Evolutionary conservation across 495 filamentous ascomycete species (phyloP), one percentile per base, ranked within the genome.

Genomic region (Penicillium flavigenum): DNA sequence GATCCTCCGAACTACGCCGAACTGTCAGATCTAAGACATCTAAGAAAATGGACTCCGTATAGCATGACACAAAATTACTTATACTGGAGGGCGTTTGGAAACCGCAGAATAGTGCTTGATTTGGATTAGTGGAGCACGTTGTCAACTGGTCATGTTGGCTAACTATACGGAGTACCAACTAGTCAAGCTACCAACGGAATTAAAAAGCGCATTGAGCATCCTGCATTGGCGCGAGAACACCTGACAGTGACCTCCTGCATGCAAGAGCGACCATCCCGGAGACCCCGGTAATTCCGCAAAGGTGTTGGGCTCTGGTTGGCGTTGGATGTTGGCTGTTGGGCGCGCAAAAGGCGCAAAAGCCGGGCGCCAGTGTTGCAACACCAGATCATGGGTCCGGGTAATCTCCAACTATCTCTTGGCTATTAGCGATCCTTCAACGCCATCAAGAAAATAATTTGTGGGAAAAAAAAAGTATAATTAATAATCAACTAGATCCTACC

Each of bases 1-100:
- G 44, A 34, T 51, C 14, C 34, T 47, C 61, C 58, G 58, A 63
- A 61, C 58, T 57, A 34, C 58, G 32, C 62, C 62, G 62, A 61
- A 53, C 51, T 52, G 58, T 56, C 50, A 56, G 24, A 47, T 56
- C 38, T 11, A 29, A 8, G 27, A 29, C 24, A 29, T 8, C 6
- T 8, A 29, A 27, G 29, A 31, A 42, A 31, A 42, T 5, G 24
- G 6, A 26, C 24, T 26, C 24, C 22, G 22, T 42, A 19, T 60
- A 46, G 26, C 51, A 53, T 31, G 31, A 46, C 24, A 26, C 5
- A 26, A 26, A 26, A 5, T 38, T 38, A 51, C 14, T 17, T 2
- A 34, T 48, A 48, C 34, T 2, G 2, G 34, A 7, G 8, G 0
- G 3, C 44, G 14, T n/a, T 26, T 46, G 5, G 6, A 8, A 31